A percentile compares a stretch with the other conserved stretches of the same genome.
Conservation (phyloP, 306 rosid genomes). For the Gynostemma pentaphyllum region DNA sequence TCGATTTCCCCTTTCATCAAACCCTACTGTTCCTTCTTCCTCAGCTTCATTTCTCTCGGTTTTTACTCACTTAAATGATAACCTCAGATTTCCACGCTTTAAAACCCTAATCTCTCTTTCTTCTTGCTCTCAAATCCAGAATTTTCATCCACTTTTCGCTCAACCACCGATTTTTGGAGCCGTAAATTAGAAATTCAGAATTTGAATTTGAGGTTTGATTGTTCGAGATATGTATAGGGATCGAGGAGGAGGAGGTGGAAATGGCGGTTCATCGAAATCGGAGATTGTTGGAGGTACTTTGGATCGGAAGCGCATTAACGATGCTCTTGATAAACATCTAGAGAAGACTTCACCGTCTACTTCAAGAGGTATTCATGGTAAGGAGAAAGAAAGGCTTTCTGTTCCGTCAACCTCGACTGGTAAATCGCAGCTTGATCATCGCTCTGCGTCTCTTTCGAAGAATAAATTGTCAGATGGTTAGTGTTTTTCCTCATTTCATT, state of each 20-base stretch:
- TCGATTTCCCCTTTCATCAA: conserved; percentile 70
- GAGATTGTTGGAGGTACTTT: conserved; percentile 36
- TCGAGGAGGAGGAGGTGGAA: conserved; percentile 30
- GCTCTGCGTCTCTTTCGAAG: conserved; percentile 31
- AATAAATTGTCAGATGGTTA: conserved; percentile 48
- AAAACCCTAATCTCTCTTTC: conserved; percentile 5
- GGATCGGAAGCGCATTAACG: conserved; percentile 62
- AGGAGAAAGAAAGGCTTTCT: conserved; percentile 42
- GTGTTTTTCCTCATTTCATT: not conserved
- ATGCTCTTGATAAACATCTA: conserved; percentile 53
- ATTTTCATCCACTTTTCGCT: not conserved
- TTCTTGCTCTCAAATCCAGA: conserved; percentile 1
- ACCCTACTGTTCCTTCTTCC: conserved; percentile 44
- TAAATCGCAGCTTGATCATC: conserved; percentile 49
- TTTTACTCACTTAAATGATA: not conserved
- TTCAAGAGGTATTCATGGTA: conserved; percentile 29
- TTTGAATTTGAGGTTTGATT: not conserved
- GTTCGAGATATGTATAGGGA: conserved; percentile 35
- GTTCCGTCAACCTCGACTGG: conserved; percentile 44
- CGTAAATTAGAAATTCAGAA: not conserved
- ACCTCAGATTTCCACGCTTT: not conserved
- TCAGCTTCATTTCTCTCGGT: not conserved
- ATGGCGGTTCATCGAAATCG: conserved; percentile 40
- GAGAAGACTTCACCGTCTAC: conserved; percentile 54
- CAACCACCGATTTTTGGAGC: not conserved